Evolutionary conservation across 805 yeast genomes (phyloP).

Genomic region (Helenozyma baotianmanensis): DNA sequence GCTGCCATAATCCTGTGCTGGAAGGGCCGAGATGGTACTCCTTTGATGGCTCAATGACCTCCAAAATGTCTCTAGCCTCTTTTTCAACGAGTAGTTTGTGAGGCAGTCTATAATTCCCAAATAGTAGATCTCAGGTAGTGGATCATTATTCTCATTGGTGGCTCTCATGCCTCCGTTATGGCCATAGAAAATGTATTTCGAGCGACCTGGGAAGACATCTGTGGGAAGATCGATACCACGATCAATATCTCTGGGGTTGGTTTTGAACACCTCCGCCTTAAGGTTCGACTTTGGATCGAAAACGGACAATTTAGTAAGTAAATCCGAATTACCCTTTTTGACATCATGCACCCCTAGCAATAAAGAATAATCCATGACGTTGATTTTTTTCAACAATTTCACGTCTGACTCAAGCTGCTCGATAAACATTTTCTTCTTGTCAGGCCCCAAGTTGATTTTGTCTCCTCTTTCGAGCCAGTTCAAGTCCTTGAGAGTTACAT

Average conservation of each 20-base stretch:
- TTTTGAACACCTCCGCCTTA: conserved; percentile 37
- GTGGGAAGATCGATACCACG: conserved; percentile 38
- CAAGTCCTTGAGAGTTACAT: conserved; percentile 71
- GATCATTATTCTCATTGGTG: conserved; percentile 58
- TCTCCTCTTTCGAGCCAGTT: conserved; percentile 76
- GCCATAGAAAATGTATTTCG: conserved; percentile 58
- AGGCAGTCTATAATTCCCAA: conserved; percentile 92
- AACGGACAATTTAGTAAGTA: conserved; percentile 36
- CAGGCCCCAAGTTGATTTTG: conserved; percentile 70
- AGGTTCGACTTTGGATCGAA: conserved; percentile 40
- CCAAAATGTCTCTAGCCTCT: conserved; percentile 82
- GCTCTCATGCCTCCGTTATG: conserved; percentile 84
- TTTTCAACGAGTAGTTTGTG: conserved; percentile 70
- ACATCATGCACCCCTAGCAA: conserved; percentile 84
- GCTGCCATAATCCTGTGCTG: conserved; percentile 86
- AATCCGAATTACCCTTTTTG: conserved; percentile 46
- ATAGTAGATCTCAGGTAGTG: conserved; percentile 70
- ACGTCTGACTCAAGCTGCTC: conserved; percentile 76
- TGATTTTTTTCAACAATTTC: conserved; percentile 60
- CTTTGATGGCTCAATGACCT: conserved; percentile 67
- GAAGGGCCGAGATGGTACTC: conserved; percentile 77
- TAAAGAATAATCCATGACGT: conserved; percentile 94
- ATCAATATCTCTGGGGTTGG: conserved; percentile 44
- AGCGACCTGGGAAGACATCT: conserved; percentile 43
- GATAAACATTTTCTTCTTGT: conserved; percentile 54